Conservation (phyloP, 176 grass and related monocot species). For the Carex kokanica region DNA sequence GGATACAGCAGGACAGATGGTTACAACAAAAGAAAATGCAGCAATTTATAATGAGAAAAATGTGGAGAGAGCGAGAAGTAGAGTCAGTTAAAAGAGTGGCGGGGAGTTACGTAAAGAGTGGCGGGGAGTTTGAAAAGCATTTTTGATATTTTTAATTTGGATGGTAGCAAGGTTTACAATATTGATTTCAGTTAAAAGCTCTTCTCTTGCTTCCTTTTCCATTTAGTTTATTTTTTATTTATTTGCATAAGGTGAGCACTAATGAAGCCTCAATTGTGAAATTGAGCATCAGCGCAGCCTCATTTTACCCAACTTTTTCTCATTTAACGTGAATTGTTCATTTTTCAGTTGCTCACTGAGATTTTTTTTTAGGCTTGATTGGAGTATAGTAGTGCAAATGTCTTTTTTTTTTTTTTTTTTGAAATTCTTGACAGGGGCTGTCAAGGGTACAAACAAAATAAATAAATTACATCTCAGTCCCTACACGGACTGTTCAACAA, state of each 20-base stretch:
- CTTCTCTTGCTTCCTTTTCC: no score
- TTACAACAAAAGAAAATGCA: conserved; percentile 47
- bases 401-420: no score
- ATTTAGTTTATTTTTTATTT: no score
- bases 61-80: conserved; percentile 33
- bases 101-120: no score
- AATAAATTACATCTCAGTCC: no score
- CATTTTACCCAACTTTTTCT: neutral
- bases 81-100: neutral
- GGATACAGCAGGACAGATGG: conserved; percentile 52
- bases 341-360: neutral
- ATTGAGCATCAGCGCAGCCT: neutral
- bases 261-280: neutral
- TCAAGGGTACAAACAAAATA: neutral
- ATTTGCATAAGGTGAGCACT: neutral
- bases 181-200: no score
- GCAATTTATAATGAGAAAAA: conserved; percentile 51
- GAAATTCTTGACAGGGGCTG: no score
- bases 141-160: no score
- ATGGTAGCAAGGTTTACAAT: no score
- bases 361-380: neutral
- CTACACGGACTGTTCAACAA: no score
- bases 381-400: neutral
- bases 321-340: neutral
- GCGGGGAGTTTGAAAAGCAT: no score